Conservation (phyloP, 176 grass and related monocot species). For the Puya raimondii region DNA sequence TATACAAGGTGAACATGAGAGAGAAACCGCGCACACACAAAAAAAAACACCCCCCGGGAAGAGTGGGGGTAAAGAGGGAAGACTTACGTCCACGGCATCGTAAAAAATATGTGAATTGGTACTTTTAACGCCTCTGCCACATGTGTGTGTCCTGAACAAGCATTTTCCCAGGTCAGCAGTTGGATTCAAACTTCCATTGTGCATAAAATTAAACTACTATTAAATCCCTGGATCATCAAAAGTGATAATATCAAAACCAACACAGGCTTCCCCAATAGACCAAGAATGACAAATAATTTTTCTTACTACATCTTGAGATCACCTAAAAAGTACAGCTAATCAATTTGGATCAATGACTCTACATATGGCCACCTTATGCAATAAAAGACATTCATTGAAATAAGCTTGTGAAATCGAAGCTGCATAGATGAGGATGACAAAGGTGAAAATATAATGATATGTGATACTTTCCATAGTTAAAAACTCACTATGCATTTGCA, state of each 20-base stretch:
- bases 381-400: not conserved
- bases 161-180: conserved; percentile 37
- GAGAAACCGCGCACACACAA: not conserved
- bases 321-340: too few species aligned
- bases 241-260: not conserved
- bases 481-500: not conserved
- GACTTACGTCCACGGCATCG: conserved; percentile 99
- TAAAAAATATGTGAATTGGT: conserved; percentile 99
- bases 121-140: conserved; percentile 83
- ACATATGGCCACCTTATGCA: not conserved
- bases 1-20: conserved; percentile 12
- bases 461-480: too few species aligned
- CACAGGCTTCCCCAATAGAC: not conserved
- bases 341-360: too few species aligned
- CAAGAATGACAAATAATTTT: not conserved
- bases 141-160: conserved; percentile 80
- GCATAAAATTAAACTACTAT: conserved; percentile 6
- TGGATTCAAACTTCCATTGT: conserved; percentile 4
- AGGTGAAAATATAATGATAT: too few species aligned
- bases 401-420: not conserved
- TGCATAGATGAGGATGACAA: not conserved
- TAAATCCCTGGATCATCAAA: conserved; percentile 4
- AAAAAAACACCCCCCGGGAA: not conserved
- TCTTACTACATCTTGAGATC: too few species aligned
- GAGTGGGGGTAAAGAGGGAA: conserved; percentile 13